phyloP scores from a whole-genome alignment of 1,284 basidiomycete genomes.

The Grifola frondosa region DNA sequence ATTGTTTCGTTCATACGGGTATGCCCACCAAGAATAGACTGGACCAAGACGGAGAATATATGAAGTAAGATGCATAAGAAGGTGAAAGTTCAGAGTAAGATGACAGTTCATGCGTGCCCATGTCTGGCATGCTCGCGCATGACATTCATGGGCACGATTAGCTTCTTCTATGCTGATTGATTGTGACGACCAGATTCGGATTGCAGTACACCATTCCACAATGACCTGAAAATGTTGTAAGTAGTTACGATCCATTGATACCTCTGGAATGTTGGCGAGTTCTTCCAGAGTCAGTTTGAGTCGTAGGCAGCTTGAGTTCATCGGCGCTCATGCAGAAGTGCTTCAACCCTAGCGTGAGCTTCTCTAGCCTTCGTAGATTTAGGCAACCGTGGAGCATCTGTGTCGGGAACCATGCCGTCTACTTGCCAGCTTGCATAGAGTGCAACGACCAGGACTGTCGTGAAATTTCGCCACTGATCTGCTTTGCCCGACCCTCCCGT shows the following conservation, averaged over 20 bases:
- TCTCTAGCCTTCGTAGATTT: slow-evolving; percentile 12
- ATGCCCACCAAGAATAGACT: slow-evolving; percentile 38
- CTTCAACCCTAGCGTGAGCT: slow-evolving; percentile 10
- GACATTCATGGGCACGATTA: slow-evolving; percentile 15
- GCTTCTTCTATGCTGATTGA: slow-evolving; percentile 22
- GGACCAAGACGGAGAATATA: slow-evolving; percentile 34
- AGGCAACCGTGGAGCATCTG: slow-evolving; percentile 17
- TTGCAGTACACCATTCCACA: slow-evolving; percentile 19
- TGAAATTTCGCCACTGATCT: slow-evolving; percentile 25
- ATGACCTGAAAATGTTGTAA: slow-evolving; percentile 18
- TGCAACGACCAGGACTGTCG: slow-evolving; percentile 17
- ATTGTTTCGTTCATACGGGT: slow-evolving; percentile 37
- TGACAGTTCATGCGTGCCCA: slow-evolving; percentile 25
- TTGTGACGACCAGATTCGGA: slow-evolving; percentile 21
- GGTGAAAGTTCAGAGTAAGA: slow-evolving; percentile 33
- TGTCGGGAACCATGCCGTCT: slow-evolving; percentile 25
- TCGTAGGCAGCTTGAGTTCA: slow-evolving; percentile 3
- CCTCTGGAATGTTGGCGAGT: slow-evolving; percentile 1
- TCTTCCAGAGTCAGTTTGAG: slow-evolving; percentile 6
- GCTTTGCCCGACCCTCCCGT: slow-evolving; percentile 25
- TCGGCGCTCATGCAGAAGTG: slow-evolving; percentile 10
- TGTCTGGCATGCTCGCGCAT: slow-evolving; percentile 12
- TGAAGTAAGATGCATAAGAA: slow-evolving; percentile 34
- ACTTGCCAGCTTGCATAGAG: slow-evolving; percentile 24
- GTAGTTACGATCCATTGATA: slow-evolving; percentile 19